Evolutionary conservation across 257 asterid species (phyloP), one percentile per base, ranked within the genome.

Genomic region (Gentiana macrophylla): DNA sequence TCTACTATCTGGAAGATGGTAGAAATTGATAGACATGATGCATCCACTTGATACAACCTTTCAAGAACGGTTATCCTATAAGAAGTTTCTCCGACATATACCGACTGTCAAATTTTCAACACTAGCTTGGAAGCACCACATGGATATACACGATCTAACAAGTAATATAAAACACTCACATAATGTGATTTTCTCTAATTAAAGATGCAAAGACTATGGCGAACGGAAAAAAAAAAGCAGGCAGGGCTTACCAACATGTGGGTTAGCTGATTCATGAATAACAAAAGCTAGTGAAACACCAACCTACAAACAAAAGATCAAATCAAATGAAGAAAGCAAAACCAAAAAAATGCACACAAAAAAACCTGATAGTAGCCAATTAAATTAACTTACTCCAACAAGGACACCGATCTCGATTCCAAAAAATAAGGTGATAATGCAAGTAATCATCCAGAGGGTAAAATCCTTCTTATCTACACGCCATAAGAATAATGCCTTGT

Each of bases 281-380:
- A 91, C 98, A 83, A 91, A 91, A 76, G 98, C 98, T 76, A 91
- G 94, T 35, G 97, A 91, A 65, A 73, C 93, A 53, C 98, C 98
- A 69, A 91, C 98, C 98, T 91, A 71, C 65, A 72, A 61, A 54
- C 54, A 60, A 61, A 62, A 33, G 52, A 61, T 72, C 68, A 60
- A 68, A 62, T 60, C 56, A 62, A 4, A 45, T 8, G 35, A 47
- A 50, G 32, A 33, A 12, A 13, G 12, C 45, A 59, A 45, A 44
- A 24, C 24, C 45, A 12, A 38, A 51, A 55, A 46, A 35, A 35
- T 35, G 50, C 41, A 51, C 43, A 36, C 35, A 66, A 43, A 37
- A 37, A 11, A 11, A 32, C 11, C 56, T 24, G 8, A 1, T 10
- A 41, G 9, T 41, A 5, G 8, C 61, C 2, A 35, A 24, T 24